phyloP scores from a whole-genome alignment of 2,329 filamentous ascomycete species.

The Claviceps humidiphila region DNA sequence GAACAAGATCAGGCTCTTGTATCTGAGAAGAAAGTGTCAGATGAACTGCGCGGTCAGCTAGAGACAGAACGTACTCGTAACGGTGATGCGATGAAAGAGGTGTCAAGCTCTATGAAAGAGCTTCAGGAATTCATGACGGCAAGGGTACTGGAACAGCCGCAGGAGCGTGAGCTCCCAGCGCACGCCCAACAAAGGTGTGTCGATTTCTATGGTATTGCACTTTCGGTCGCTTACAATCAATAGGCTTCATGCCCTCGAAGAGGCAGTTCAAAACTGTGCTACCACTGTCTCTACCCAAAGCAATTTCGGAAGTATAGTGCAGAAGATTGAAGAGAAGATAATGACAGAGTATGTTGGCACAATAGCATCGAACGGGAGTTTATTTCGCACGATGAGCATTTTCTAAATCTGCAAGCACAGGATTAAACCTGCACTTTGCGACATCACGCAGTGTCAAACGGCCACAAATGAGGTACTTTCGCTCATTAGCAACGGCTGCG shows the following conservation, averaged over 20 bases:
- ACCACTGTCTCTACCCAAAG: neutral
- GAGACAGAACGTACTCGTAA: neutral
- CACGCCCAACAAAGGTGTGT: constrained; percentile 1
- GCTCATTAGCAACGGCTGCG: constrained; percentile 2
- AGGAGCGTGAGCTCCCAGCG: neutral
- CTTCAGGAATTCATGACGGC: neutral
- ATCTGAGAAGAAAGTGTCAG: constrained; percentile 1
- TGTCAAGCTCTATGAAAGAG: neutral
- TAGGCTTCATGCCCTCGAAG: constrained; percentile 4
- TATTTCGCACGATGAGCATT: neutral
- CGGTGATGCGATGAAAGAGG: neutral
- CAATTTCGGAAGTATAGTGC: neutral
- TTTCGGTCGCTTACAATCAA: neutral
- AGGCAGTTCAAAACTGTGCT: neutral
- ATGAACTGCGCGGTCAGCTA: neutral
- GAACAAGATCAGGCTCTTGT: constrained; percentile 9
- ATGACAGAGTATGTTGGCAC: constrained; percentile 2
- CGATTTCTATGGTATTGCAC: neutral
- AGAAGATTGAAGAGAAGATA: constrained; percentile 2
- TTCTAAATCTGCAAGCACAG: neutral
- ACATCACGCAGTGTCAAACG: constrained; percentile 2
- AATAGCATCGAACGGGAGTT: neutral
- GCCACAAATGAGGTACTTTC: constrained; percentile 2
- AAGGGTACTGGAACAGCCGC: neutral
- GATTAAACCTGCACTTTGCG: constrained; percentile 2